Evolutionary conservation across 768 basidiomycete species (phyloP), one percentile per base, ranked within the genome.

Genomic region (Russula griseocarnosa): DNA sequence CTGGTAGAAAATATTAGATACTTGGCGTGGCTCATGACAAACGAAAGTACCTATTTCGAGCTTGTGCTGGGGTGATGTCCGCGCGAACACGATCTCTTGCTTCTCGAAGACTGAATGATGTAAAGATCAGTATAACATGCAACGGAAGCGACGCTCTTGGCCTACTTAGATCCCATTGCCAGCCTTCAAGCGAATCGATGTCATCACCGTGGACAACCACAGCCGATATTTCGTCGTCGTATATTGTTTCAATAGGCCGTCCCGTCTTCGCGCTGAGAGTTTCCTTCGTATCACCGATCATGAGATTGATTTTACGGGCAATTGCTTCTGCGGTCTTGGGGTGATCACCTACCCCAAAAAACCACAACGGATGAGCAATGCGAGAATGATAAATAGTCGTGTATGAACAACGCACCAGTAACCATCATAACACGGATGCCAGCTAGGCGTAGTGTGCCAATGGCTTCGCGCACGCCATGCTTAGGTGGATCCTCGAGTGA

Each of bases 371-470:
- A 46, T 40, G n/a, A 49, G 26, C 26, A 24, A 61, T 6, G 44
- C 16, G 20, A 22, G 32, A n/a, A 47, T 30, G 5, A 50, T 8
- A 18, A 22, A 55, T 50, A 30, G 46, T 2, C 10, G 22, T 20
- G 14, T 9, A 32, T 44, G 32, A 34, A 18, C 16, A 55, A 60
- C 76, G 57, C 32, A 82, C 84, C 86, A 26, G 86, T 88, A 6
- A 88, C 83, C 86, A 88, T 88, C 83, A 87, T 87, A 38, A 88
- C 85, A 72, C 86, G 87, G 71, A 87, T 88, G 1, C 86, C 86
- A 3, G 86, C 86, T 9, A 86, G 77, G 61, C 86, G 81, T 57
- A 88, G 81, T 28, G 84, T 86, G 5, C 86, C 86, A 67, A 88
- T 86, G 11, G 86, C 86, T 68, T 88, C 85, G 38, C 86, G 82